Evolutionary conservation across 352 stramenopile genomes (phyloP).

Genomic region (Pythium aristosporum): DNA sequence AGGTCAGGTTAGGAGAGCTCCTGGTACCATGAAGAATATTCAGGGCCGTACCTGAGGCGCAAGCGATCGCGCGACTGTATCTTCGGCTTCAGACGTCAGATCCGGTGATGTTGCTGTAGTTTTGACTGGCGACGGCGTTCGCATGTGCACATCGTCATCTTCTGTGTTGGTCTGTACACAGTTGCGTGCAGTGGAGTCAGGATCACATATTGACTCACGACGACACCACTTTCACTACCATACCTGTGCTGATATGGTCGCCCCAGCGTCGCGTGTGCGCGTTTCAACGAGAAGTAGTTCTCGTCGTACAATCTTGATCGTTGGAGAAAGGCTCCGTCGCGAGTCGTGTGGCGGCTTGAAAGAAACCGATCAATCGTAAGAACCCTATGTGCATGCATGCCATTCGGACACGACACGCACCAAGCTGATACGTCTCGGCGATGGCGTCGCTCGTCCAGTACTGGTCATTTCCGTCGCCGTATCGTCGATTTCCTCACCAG

Average conservation of each 20-base stretch:
- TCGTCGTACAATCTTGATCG: conserved; percentile 23
- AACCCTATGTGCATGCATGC: not conserved
- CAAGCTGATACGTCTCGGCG: not conserved
- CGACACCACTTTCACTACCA: too few relatives aligned
- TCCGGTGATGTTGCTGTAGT: not conserved
- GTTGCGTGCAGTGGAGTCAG: not conserved
- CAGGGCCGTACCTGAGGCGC: conserved; percentile 1
- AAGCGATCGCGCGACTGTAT: conserved; percentile 3
- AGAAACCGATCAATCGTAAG: not conserved
- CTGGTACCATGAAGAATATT: not conserved
- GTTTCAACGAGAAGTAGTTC: conserved; percentile 18
- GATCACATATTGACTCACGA: too few relatives aligned
- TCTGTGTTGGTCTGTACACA: not conserved
- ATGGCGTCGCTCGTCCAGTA: not conserved
- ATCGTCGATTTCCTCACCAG: not conserved
- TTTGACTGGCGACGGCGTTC: conserved; percentile 11
- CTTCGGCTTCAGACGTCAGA: not conserved
- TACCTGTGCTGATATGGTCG: not conserved
- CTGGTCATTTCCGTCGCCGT: not conserved
- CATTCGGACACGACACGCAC: not conserved
- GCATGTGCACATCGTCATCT: conserved; percentile 11
- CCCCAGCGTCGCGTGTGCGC: not conserved
- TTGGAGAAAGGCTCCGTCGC: conserved; percentile 24
- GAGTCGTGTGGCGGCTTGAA: conserved; percentile 2
- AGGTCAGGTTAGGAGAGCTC: not conserved